Evolutionary conservation across 139 green algal genomes (phyloP).

Genomic region (Chlorella sp.): DNA sequence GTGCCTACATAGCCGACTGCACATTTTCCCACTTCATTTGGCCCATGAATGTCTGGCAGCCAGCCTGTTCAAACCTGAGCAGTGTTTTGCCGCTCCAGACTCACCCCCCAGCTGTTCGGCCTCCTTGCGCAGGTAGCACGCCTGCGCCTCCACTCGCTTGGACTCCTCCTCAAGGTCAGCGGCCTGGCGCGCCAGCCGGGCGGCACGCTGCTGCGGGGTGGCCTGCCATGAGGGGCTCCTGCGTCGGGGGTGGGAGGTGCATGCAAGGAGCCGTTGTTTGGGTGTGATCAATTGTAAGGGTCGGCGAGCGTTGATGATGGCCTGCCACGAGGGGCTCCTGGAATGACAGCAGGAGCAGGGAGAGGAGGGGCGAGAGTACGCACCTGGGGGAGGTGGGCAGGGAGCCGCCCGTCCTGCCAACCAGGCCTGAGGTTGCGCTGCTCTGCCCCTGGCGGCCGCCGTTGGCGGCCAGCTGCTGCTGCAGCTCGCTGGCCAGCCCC

Average conservation of each 20-base stretch:
- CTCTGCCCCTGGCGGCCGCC: not conserved
- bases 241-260: too few species aligned
- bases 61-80: too few species aligned
- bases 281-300: too few species aligned
- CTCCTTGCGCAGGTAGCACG: constrained; percentile 4
- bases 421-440: not conserved
- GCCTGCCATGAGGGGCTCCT: too few species aligned
- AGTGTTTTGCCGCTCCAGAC: not conserved
- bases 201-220: too few species aligned
- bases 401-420: not conserved
- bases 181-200: not conserved
- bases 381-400: not conserved
- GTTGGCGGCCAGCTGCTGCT: not conserved
- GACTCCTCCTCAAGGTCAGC: constrained; percentile 29
- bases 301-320: too few species aligned
- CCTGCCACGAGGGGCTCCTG: constrained; percentile 5
- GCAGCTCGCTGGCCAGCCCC: not conserved
- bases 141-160: constrained; percentile 15
- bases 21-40: too few species aligned
- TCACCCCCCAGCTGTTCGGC: constrained; percentile 13
- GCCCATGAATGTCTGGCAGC: too few species aligned
- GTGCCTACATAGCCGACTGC: too few species aligned
- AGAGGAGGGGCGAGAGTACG: not conserved
- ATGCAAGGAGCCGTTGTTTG: too few species aligned
- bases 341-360: not conserved